Evolutionary conservation across 805 yeast genomes (phyloP), one percentile per base, ranked within the genome.

Genomic region (Wickerhamiella lipophila): DNA sequence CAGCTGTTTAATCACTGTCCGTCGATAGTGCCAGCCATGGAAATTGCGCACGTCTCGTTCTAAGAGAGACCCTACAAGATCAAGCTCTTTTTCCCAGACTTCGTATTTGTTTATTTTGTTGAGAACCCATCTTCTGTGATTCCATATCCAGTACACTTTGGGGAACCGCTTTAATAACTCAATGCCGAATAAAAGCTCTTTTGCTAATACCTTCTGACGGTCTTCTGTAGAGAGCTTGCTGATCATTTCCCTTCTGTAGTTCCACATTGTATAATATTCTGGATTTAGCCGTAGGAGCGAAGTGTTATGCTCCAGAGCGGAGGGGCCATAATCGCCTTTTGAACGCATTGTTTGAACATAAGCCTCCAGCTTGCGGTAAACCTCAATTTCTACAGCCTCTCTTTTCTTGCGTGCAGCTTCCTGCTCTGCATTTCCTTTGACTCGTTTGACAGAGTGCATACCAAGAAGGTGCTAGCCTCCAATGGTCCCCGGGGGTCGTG

Each of bases 61-160:
- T 47, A 89, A 69, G 57, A 92, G 67, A 57, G 77, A 78, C 51
- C 75, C 75, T 1, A 85, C 88, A 7, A 87, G 71, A 1, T 64
- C 69, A 57, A 92, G 64, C 62, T 92, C 98, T 27, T 58, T 61
- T n/a, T 68, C 62, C 92, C 94, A 86, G 1, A 72, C 69, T 29
- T 76, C 74, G 16, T 68, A 60, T 8, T 25, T 34, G 15, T 47
- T 49, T 13, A 57, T 40, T 25, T 47, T 50, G 30, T 75, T 71
- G 35, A 89, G 64, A 40, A 83, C 74, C 97, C 98, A 92, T 9
- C 75, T 66, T 32, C 98, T 70, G 61, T 92, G 96, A 56, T 80
- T 83, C 96, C 97, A 92, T 11, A 92, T 79, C 96, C 97, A 92
- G 60, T 92, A 92, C 36, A 88, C 85, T 62, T 92, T 92, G 1